Base-by-base conservation (phyloP, 805 yeast species). In the Wickerhamiella brachini region DNA sequence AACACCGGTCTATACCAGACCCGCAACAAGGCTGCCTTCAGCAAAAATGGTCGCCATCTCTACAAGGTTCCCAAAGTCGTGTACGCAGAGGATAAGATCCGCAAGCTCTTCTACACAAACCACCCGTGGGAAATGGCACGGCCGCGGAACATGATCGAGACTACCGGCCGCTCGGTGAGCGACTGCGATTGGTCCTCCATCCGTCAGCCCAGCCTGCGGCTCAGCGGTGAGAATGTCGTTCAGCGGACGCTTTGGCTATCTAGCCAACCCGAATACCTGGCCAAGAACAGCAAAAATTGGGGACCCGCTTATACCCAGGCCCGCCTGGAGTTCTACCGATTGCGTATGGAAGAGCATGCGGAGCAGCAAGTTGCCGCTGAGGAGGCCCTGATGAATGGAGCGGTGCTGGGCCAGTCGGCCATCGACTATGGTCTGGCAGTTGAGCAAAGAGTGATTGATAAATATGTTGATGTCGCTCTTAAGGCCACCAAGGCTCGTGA, bases 121-220 rank as follows among this genome's bases (percentile, higher is more conserved):
- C 98, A 93, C 68, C 98, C 98, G 6, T 93, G 98, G 98, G 98
- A 93, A 68, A 71, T 89, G 50, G 86, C 97, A 1, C 77, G 95
- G 58, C 96, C 97, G 13, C 85, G 85, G 64, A 74, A 79, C 26
- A 68, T 93, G 57, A 74, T 88, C 45, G 98, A 93, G 66, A 84
- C 80, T 60, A 73, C 74, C 38, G 85, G 84, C 7, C 71, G 74
- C 44, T 86, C 83, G 45, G 60, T 66, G 42, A 53, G 59, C 2
- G 61, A 65, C 7, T 72, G 73, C 52, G 87, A 93, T 65, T 93
- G 98, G 97, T 73, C 81, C 46, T 72, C 73, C 48, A 76, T 93
- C 65, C 75, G 76, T 57, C 97, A 93, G 66, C 64, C 80, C 31
- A 69, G 74, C 45, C 81, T 82, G 63, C 83, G 82, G 21, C 71